Evolutionary conservation across 257 asterid genomes (phyloP).

Genomic region (Solanum rostratum): DNA sequence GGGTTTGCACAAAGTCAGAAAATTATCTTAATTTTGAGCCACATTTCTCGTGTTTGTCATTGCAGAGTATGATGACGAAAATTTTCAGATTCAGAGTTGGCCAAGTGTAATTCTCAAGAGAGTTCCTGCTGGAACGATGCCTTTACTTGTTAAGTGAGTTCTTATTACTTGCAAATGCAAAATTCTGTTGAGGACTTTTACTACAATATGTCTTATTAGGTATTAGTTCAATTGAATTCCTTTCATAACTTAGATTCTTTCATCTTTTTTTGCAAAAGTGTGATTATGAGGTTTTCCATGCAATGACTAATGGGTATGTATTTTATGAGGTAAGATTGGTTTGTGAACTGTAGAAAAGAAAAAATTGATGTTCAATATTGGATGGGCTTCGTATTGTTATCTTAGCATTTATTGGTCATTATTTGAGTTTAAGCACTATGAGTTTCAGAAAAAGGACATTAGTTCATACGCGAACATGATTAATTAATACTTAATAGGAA

Average conservation of each 20-base stretch:
- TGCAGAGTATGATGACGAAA: constrained; percentile 54
- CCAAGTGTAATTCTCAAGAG: constrained; percentile 70
- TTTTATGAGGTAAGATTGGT: background rate
- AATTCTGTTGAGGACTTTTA: background rate
- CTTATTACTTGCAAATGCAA: background rate
- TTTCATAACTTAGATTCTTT: background rate
- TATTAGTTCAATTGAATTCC: background rate
- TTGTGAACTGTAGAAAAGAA: background rate
- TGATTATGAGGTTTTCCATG: background rate
- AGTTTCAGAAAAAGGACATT: too few species aligned
- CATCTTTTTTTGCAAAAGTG: background rate
- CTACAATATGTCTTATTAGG: background rate
- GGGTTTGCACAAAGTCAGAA: background rate
- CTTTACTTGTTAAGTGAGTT: constrained; percentile 34
- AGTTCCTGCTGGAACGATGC: constrained; percentile 49
- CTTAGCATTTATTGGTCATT: background rate
- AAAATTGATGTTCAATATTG: background rate
- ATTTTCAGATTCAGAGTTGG: constrained; percentile 52
- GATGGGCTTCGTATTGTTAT: background rate
- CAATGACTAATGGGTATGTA: background rate
- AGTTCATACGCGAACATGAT: too few species aligned
- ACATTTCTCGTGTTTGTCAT: background rate
- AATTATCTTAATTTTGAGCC: background rate
- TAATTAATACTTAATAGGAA: background rate
- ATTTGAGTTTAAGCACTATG: background rate